Evolutionary conservation across 768 basidiomycete species (phyloP), one percentile per base, ranked within the genome.

Genomic region (Lanmaoa rubissima): DNA sequence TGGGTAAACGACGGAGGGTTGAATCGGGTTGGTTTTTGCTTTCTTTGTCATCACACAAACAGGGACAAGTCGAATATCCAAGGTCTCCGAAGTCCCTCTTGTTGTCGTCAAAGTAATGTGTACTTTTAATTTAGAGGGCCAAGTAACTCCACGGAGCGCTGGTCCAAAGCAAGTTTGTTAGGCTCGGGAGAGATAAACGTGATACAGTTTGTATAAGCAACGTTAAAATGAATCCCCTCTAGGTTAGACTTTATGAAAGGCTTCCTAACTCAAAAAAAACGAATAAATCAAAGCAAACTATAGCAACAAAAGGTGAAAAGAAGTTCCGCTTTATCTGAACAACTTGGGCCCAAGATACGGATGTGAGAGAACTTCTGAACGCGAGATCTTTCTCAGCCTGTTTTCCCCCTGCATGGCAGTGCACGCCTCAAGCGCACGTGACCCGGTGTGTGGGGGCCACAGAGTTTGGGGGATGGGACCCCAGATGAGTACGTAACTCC

Each of bases 401-500:
- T 12, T 13, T 19, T 8, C 21, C 19, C 40, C n/a, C 26, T 24
- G 21, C 21, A 24, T 24, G n/a, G n/a, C n/a, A n/a, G n/a, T 45
- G 26, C 31, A 17, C 19, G 19, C 19, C 32, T 45, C 59, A 7
- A 7, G 3, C 2, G 12, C 62, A 63, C 62, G 62, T 63, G 63
- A 21, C 10, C 36, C 14, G 52, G 62, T 63, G 35, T 17, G 34
- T 28, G 61, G 66, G 63, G 67, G 32, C 48, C 34, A 34, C 35
- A 11, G 21, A 10, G 14, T 32, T 61, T 65, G 61, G 9, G 32
- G 19, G 47, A 16, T 2, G 26, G 60, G 66, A 66, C 69, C 60
- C 68, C 66, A 38, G 16, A 42, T 9, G 40, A 17, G 49, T 54
- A 68, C 66, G 62, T 68, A 64, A 65, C 55, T 11, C 39, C 55